phyloP scores from a whole-genome alignment of 2,329 filamentous ascomycete genomes.

The Xylariaceae sp. region DNA sequence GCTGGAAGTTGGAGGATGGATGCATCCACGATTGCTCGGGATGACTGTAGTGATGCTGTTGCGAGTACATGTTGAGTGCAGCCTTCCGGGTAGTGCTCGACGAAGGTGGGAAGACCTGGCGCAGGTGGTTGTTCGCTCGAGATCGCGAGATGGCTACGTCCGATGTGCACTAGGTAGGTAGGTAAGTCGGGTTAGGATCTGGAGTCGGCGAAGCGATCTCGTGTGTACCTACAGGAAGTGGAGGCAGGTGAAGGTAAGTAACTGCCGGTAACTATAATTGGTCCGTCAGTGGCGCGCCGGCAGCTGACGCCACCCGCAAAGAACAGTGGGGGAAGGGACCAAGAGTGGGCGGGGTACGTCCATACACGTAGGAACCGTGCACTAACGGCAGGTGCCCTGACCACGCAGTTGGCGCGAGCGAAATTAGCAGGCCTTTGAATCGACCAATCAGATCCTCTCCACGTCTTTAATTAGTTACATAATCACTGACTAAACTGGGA shows the following conservation, averaged over 20 bases:
- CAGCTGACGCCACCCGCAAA: neutral
- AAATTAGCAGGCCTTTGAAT: no score
- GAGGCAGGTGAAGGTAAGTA: neutral
- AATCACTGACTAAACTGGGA: no score
- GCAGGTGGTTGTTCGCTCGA: neutral
- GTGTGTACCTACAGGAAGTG: neutral
- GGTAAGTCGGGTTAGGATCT: no score
- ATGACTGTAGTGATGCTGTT: constrained; percentile 63
- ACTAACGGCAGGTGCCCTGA: no score
- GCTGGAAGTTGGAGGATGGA: constrained; percentile 57
- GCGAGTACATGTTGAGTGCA: constrained; percentile 61
- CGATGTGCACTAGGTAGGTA: no score
- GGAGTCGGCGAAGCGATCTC: neutral
- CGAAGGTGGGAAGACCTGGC: neutral
- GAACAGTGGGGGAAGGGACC: neutral
- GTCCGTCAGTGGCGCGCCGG: neutral
- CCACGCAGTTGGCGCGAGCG: no score
- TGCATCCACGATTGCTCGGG: constrained; percentile 64
- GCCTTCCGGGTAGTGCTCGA: constrained; percentile 29
- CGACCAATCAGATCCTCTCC: no score
- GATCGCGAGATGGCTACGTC: no score
- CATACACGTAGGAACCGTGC: no score
- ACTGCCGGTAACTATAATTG: neutral
- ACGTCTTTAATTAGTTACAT: no score
- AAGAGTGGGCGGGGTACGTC: no score